These are phyloP conservation scores for Musa balbisiana DNA, from an alignment of 202 grass and related monocot genomes.

Conservation along the genomic window DNA sequence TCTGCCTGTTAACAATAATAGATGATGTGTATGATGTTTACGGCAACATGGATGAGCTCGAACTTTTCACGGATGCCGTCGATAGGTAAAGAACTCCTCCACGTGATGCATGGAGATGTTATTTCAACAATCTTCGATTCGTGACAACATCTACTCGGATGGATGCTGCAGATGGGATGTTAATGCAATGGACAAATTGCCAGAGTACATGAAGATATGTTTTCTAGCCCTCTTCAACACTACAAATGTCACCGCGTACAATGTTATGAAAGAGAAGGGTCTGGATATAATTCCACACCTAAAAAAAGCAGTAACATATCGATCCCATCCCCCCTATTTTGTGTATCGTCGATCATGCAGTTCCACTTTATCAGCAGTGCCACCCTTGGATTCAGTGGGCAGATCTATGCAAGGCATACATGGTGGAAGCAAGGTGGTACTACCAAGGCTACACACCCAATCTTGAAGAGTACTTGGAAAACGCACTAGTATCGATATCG, in stretches of 20 bases:
- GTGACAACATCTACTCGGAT: background rate
- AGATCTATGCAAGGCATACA: too few relatives aligned
- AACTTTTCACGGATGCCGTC: conserved; percentile 15
- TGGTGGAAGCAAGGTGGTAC: too few relatives aligned
- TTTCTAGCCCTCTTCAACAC: conserved; percentile 20
- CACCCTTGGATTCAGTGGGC: too few relatives aligned
- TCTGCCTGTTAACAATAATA: background rate
- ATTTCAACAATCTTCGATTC: background rate
- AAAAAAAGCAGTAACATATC: background rate
- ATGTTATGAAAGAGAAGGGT: background rate
- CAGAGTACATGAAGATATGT: conserved; percentile 9
- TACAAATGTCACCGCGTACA: background rate
- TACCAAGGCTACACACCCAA: too few relatives aligned
- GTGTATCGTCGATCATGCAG: too few relatives aligned
- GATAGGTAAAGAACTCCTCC: conserved; percentile 1
- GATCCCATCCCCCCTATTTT: background rate
- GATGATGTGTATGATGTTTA: conserved; percentile 10
- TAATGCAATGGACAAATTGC: background rate
- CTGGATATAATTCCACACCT: accelerated
- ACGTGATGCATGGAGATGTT: background rate
- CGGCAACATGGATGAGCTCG: background rate
- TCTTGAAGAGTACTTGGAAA: too few relatives aligned
- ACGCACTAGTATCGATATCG: too few relatives aligned
- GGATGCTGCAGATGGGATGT: conserved; percentile 18
- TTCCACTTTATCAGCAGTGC: conserved; percentile 2